These are phyloP conservation scores for Mycosphaerella sp. DNA, from an alignment of 2,329 filamentous ascomycete genomes.

Conservation along the genomic window DNA sequence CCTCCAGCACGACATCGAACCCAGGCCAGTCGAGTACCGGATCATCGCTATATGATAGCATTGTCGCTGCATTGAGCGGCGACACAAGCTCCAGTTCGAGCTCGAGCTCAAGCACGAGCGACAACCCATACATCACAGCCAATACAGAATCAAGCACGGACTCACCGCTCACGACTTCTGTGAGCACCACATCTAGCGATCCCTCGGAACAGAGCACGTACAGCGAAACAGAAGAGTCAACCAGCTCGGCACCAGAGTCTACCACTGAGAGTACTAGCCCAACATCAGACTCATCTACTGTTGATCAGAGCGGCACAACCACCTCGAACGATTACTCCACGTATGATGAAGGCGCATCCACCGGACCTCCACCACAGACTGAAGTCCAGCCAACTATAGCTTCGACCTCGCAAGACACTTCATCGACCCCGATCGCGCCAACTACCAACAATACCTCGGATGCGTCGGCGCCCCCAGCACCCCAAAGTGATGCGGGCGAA, in stretches of 20 bases:
- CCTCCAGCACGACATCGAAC: not conserved
- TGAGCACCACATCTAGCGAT: conserved; percentile 1
- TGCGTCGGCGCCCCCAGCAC: conserved; percentile 4
- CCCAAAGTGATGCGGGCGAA: conserved; percentile 7
- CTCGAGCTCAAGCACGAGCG: conserved; percentile 3
- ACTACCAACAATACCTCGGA: conserved; percentile 11
- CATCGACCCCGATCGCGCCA: not conserved
- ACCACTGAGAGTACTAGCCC: not conserved
- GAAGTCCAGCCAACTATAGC: not conserved
- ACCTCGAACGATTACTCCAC: not conserved
- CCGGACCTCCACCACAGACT: not conserved
- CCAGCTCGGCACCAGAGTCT: not conserved
- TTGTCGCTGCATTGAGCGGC: not conserved
- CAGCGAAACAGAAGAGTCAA: not conserved
- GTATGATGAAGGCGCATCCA: not conserved
- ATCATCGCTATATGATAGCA: not conserved
- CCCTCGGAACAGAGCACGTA: not conserved
- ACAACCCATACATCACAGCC: not conserved
- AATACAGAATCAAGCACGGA: conserved; percentile 1
- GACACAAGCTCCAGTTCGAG: not conserved
- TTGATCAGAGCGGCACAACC: not conserved
- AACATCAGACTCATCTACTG: not conserved
- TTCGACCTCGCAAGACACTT: not conserved
- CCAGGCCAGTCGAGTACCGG: not conserved
- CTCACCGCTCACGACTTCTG: conserved; percentile 8